These are phyloP conservation scores for Lachnellula hyalina DNA, from an alignment of 2,329 filamentous ascomycete genomes.

Conservation along the genomic window DNA sequence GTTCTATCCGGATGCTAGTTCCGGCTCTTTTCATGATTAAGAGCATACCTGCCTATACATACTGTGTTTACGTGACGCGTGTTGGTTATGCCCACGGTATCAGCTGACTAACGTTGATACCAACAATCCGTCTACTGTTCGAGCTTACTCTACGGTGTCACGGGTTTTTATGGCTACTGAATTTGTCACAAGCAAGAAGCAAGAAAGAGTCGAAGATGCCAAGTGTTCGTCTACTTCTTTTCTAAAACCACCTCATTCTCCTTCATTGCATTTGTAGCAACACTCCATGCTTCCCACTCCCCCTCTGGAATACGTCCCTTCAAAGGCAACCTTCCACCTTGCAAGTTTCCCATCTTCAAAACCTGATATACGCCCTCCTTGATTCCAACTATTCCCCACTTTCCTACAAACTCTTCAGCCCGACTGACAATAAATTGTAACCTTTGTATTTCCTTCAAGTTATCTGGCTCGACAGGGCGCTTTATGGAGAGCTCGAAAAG, in stretches of 20 bases:
- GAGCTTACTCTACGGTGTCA: too few species aligned
- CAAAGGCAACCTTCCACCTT: slow-evolving; percentile 53
- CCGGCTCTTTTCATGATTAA: too few species aligned
- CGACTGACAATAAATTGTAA: slow-evolving; percentile 55
- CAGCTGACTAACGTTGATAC: too few species aligned
- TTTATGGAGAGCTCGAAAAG: slow-evolving; percentile 45
- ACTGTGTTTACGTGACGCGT: too few species aligned
- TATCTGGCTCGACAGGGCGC: slow-evolving; percentile 34
- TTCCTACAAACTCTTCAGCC: slow-evolving; percentile 54
- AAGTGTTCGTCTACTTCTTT: background rate
- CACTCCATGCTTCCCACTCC: slow-evolving; percentile 43
- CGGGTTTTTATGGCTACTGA: too few species aligned
- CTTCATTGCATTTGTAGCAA: slow-evolving; percentile 12
- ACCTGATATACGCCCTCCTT: slow-evolving; percentile 55
- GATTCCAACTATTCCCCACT: slow-evolving; percentile 55
- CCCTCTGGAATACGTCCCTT: slow-evolving; percentile 48
- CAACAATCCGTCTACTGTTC: too few species aligned
- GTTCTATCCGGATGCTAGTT: too few species aligned
- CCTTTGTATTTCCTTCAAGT: slow-evolving; percentile 42
- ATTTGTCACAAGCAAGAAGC: too few species aligned
- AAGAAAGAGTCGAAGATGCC: background rate
- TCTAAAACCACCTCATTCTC: slow-evolving; percentile 6
- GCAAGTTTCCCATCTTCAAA: slow-evolving; percentile 49
- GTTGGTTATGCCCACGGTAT: too few species aligned
- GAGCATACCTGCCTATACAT: too few species aligned